Evolutionary conservation across 2,329 filamentous ascomycete species (phyloP).

Genomic region (Scleromitrula shiraiana): DNA sequence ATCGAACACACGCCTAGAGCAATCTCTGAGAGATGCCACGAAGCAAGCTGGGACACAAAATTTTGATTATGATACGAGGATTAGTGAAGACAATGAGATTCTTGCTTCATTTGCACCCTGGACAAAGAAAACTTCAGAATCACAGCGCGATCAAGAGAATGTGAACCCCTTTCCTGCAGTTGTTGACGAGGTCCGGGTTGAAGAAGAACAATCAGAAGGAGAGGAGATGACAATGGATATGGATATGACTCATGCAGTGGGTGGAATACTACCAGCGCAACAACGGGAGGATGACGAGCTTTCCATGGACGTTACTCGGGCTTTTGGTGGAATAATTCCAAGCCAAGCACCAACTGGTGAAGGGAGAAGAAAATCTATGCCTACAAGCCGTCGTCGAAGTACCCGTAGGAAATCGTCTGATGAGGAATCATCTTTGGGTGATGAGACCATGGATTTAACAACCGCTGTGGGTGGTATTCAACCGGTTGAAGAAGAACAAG

Average conservation of each 20-base stretch:
- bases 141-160: slow-evolving; percentile 40
- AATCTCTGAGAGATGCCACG: slow-evolving; percentile 68
- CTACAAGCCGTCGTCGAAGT: slow-evolving; percentile 28
- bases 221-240: slow-evolving; percentile 47
- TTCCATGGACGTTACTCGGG: slow-evolving; percentile 90
- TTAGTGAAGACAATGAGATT: slow-evolving; percentile 53
- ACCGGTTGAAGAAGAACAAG: slow-evolving; percentile 27
- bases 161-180: slow-evolving; percentile 35
- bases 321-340: slow-evolving; percentile 67
- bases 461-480: slow-evolving; percentile 46
- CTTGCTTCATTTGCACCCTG: slow-evolving; percentile 69
- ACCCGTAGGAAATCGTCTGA: slow-evolving; percentile 31
- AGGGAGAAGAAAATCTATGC: slow-evolving; percentile 27
- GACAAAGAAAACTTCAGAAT: slow-evolving; percentile 45
- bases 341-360: slow-evolving; percentile 15
- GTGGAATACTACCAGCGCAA: slow-evolving; percentile 38
- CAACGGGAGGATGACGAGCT: slow-evolving; percentile 42
- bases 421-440: slow-evolving; percentile 24
- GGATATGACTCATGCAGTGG: slow-evolving; percentile 49
- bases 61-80: slow-evolving; percentile 47
- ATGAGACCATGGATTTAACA: slow-evolving; percentile 48
- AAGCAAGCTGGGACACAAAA: slow-evolving; percentile 68
- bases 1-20: slow-evolving; percentile 68
- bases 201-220: slow-evolving; percentile 23
- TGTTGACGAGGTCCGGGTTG: slow-evolving; percentile 13